Percentiles rank a stretch among this genome's conserved stretches.
phyloP scores from a whole-genome alignment of 352 stramenopile genomes.

The Globisporangium spinosum region DNA sequence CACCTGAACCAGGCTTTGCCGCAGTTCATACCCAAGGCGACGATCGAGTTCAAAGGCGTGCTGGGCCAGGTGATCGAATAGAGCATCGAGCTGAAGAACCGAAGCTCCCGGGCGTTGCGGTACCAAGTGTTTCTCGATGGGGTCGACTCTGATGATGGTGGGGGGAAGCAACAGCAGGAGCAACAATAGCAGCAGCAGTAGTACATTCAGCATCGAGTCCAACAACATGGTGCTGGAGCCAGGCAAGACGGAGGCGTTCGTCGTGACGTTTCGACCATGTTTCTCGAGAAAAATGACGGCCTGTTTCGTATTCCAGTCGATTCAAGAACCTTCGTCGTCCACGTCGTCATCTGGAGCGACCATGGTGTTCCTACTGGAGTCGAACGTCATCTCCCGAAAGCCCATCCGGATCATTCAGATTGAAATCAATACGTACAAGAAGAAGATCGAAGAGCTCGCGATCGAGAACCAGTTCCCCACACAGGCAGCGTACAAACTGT shows the following conservation, averaged over 20 bases:
- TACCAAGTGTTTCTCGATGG: conserved; percentile 90
- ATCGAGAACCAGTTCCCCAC: conserved; percentile 87
- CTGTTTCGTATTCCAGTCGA: conserved; percentile 86
- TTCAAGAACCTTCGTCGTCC: conserved; percentile 34
- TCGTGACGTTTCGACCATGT: conserved; percentile 75
- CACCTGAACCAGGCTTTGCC: conserved; percentile 90
- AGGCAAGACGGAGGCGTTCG: conserved; percentile 63
- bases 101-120: conserved; percentile 66
- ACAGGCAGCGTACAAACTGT: conserved; percentile 68
- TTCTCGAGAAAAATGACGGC: conserved; percentile 86
- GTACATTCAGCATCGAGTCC: conserved; percentile 74
- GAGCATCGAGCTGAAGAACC: conserved; percentile 93
- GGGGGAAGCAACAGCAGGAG: neutral
- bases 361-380: conserved; percentile 90
- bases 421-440: conserved; percentile 78
- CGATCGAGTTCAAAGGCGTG: conserved; percentile 89
- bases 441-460: conserved; percentile 64
- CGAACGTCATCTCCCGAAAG: conserved; percentile 70
- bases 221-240: conserved; percentile 75
- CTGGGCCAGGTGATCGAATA: conserved; percentile 89
- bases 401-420: conserved; percentile 81
- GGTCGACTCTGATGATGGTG: neutral
- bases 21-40: conserved; percentile 91
- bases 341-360: conserved; percentile 40
- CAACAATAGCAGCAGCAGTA: conserved; percentile 9